Evolutionary conservation across 2,329 filamentous ascomycete genomes (phyloP).

Genomic region (Alternaria solani): DNA sequence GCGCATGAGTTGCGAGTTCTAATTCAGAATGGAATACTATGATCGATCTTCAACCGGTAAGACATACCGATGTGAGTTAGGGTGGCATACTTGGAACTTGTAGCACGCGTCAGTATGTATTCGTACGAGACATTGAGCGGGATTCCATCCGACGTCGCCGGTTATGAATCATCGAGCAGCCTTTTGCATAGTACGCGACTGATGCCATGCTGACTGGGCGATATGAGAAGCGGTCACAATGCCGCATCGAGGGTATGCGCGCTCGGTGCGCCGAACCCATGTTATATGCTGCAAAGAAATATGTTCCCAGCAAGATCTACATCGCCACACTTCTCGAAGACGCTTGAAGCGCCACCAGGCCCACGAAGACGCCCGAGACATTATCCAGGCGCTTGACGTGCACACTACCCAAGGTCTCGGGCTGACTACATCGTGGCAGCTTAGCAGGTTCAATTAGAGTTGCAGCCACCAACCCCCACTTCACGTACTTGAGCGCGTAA

Average conservation of each 20-base stretch:
- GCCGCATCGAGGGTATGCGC: conserved; percentile 7
- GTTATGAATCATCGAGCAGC: background rate
- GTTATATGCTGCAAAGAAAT: conserved; percentile 14
- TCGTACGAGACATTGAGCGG: background rate
- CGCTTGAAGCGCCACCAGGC: conserved; percentile 16
- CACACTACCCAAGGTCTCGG: conserved; percentile 8
- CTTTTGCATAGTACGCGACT: background rate
- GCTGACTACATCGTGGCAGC: conserved; percentile 18
- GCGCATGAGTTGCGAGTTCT: background rate
- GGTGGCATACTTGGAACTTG: background rate
- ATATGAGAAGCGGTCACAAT: conserved; percentile 15
- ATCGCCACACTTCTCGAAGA: conserved; percentile 14
- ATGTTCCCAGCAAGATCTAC: conserved; percentile 5
- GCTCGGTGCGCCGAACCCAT: conserved; percentile 18
- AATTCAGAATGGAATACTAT: background rate
- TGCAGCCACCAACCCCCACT: conserved; percentile 31
- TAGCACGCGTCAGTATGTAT: background rate
- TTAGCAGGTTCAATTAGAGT: conserved; percentile 33
- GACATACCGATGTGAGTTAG: background rate
- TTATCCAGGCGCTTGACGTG: conserved; percentile 22
- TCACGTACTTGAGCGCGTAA: conserved; percentile 31
- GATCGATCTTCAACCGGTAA: background rate
- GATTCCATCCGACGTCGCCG: background rate
- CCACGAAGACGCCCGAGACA: conserved; percentile 19
- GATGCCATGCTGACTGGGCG: conserved; percentile 3